phyloP scores from a whole-genome alignment of 2,329 filamentous ascomycete species.

The Tetracladium maxilliforme region DNA sequence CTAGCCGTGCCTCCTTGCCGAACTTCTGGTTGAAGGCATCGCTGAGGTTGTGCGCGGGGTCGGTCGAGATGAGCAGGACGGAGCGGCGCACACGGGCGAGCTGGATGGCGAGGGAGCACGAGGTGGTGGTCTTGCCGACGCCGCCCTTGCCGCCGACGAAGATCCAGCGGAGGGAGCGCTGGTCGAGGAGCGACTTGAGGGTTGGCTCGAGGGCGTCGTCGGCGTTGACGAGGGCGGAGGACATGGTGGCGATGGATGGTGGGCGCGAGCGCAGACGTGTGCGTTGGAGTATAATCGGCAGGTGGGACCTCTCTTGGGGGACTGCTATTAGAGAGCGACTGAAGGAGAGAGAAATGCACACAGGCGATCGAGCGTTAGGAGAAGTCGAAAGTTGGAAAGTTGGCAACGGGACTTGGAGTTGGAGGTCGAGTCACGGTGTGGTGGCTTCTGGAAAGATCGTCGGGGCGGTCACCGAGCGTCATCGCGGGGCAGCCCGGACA shows the following conservation, averaged over 20 bases:
- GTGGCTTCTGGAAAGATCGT: too few species aligned
- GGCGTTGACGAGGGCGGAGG: conserved; percentile 29
- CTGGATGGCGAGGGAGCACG: conserved; percentile 95
- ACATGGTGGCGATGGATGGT: conserved; percentile 15
- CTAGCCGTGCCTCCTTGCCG: conserved; percentile 87
- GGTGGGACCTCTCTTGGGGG: too few species aligned
- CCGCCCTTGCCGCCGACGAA: conserved; percentile 98
- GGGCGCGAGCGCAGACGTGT: too few species aligned
- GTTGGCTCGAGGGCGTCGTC: conserved; percentile 79
- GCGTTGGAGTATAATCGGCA: too few species aligned
- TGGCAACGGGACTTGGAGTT: too few species aligned
- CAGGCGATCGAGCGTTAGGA: too few species aligned
- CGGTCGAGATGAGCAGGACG: conserved; percentile 93
- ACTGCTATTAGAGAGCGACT: too few species aligned
- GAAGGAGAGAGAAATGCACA: too few species aligned
- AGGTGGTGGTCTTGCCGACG: conserved; percentile 98
- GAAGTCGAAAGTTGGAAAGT: too few species aligned
- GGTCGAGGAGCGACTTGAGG: conserved; percentile 87
- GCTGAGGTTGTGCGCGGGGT: conserved; percentile 93
- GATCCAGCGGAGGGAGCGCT: conserved; percentile 93
- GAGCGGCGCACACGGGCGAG: conserved; percentile 89
- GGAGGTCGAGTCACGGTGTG: too few species aligned
- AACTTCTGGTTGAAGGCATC: conserved; percentile 99
- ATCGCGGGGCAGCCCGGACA: too few species aligned
- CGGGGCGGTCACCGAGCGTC: too few species aligned